Base-by-base conservation (phyloP, 352 stramenopile species). In the Phytophthora syringae region DNA sequence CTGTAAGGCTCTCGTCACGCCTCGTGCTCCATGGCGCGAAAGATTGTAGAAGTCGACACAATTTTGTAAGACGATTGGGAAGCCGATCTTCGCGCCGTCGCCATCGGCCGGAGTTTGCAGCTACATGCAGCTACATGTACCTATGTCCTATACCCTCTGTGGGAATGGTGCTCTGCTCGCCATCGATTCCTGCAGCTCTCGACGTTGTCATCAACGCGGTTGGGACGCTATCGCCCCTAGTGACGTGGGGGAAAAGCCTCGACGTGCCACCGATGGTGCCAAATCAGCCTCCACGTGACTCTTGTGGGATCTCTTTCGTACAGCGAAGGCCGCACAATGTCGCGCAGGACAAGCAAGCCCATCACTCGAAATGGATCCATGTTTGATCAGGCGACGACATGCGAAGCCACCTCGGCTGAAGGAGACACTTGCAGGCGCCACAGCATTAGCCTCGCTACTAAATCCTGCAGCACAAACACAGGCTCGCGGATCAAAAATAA, bases 231-330 rank as follows among this genome's bases (percentile, higher is more conserved):
- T 55, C 52, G 45, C 18, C 44, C 61, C 20, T 50, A 44, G 28
- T 13, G 54, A 48, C 43, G 27, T 20, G 20, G 40, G 21, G 25
- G 60, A n/a, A n/a, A n/a, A n/a, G n/a, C n/a, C n/a, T n/a, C n/a
- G n/a, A n/a, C 45, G 52, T 63, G 52, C 27, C 51, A 22, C 12
- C 34, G 21, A 32, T 50, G 27, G n/a, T 49, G 36, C 25, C 56
- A 62, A 63, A 72, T 72, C 64, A 67, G 58, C 16, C 56, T 55
- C 9, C 51, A 15, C 51, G 12, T 68, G 49, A 54, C 57, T 70
- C 48, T 40, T 21, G 54, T 52, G 20, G 37, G 16, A 62, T 58
- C 48, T 52, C 47, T 49, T 71, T 71, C 56, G 56, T 52, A 67
- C 56, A 67, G 56, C 43, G 63, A 67, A 56, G 43, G 32, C 62